Conservation (phyloP, 768 basidiomycete genomes). For the Collybia sp. region DNA sequence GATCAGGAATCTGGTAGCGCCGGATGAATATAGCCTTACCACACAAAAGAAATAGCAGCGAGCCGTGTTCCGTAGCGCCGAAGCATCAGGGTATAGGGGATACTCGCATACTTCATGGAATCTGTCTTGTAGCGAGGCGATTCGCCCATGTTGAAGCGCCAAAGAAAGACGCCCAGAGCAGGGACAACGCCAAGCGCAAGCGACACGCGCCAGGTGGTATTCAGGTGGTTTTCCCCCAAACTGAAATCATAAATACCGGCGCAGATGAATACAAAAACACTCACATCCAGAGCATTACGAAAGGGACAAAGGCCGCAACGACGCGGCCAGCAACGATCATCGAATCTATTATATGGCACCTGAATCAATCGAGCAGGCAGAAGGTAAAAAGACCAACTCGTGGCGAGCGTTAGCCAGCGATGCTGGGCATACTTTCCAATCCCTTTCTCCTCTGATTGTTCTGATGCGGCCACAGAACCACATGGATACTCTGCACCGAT, state of each 20-base stretch:
- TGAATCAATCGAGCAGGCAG: background rate
- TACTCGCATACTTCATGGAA: slow-evolving; percentile 68
- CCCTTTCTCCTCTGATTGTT: slow-evolving; percentile 79
- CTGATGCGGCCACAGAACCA: slow-evolving; percentile 85
- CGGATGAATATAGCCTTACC: slow-evolving; percentile 36
- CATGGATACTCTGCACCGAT: slow-evolving; percentile 88
- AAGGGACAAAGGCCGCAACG: slow-evolving; percentile 68
- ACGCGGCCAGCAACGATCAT: slow-evolving; percentile 88
- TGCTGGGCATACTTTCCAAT: slow-evolving; percentile 78
- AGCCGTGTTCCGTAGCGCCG: slow-evolving; percentile 75
- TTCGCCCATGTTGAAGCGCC: slow-evolving; percentile 83
- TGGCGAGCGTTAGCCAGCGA: slow-evolving; percentile 80
- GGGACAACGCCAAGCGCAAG: slow-evolving; percentile 81
- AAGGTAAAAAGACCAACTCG: slow-evolving; percentile 45
- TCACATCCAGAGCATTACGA: slow-evolving; percentile 82
- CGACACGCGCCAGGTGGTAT: slow-evolving; percentile 82
- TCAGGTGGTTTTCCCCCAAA: slow-evolving; percentile 73
- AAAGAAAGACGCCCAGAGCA: slow-evolving; percentile 71
- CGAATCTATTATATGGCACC: slow-evolving; percentile 36
- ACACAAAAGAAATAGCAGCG: slow-evolving; percentile 67
- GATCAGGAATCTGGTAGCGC: background rate
- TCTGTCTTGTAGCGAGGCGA: slow-evolving; percentile 69
- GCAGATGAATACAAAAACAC: slow-evolving; percentile 14
- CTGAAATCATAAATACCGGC: slow-evolving; percentile 22
- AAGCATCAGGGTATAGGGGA: slow-evolving; percentile 74